Evolutionary conservation across 1,139 yeast species (phyloP), one percentile per base, ranked within the genome.

Genomic region (Sugiyamaella sp.): DNA sequence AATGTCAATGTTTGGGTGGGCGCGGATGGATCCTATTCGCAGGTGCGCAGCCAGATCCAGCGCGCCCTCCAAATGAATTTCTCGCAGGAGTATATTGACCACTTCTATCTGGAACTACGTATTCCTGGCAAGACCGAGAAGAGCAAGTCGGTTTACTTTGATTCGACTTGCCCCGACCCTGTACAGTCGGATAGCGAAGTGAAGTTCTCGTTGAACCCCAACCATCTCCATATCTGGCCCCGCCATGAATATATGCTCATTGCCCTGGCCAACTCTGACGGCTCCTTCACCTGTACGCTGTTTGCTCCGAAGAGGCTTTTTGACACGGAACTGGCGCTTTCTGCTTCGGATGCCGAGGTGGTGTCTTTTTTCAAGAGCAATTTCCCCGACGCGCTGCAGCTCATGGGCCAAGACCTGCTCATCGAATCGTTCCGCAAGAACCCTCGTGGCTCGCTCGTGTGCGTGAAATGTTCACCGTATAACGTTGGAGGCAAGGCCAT

Each of bases 211-310:
- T 75, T 89, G 45, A 84, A 85, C 62, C 84, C 89, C 2, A 83
- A 88, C 69, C 90, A 88, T 67, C 77, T 91, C 53, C 98, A 91
- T 66, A 89, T 91, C 49, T 91, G 98, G 98, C 97, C 98, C 2
- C 77, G 97, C 48, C 82, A 84, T 56, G 77, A 86, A 54, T 87
- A 77, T 67, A 91, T 91, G 97, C 78, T 91, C 61, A 91, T 91
- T 65, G 97, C 97, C 0, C 76, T 91, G 57, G 88, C 97, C 9
- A 91, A 91, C 63, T 69, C 73, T 24, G 95, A 89, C 66, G 95
- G 95, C 0, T 85, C 96, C 5, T 90, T 90, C 69, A 91, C 97
- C 0, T 84, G 89, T 1, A 91, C 98, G 0, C 84, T 90, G 60
- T 91, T 91, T 73, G 90, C 90, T 27, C 90, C 97, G 0, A 85